phyloP scores from a whole-genome alignment of 208 protist species.

The Trichomonas gallinae region DNA sequence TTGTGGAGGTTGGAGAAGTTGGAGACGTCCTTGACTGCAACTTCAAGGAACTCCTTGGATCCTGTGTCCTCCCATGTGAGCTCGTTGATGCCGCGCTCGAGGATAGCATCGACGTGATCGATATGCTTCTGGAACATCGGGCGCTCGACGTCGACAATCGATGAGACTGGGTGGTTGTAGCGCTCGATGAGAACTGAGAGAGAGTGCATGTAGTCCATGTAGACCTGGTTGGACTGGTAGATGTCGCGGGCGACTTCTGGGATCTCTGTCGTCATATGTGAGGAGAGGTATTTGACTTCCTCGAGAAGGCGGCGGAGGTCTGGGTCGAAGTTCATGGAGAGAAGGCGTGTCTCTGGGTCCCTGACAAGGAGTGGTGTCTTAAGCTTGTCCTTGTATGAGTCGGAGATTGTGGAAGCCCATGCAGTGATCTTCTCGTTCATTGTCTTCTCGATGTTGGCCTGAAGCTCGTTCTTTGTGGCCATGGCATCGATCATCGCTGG shows the following conservation, averaged over 20 bases:
- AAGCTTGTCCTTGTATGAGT: constrained; percentile 69
- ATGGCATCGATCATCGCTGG: constrained; percentile 25
- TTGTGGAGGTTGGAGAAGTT: constrained; percentile 32
- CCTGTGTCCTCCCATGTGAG: constrained; percentile 34
- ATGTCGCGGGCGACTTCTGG: constrained; percentile 55
- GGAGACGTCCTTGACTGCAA: constrained; percentile 32
- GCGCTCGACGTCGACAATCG: constrained; percentile 64
- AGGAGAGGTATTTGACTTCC: constrained; percentile 77
- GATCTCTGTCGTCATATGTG: constrained; percentile 33
- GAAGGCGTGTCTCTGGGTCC: constrained; percentile 24
- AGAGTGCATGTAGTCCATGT: constrained; percentile 65
- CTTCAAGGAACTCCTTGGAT: constrained; percentile 30
- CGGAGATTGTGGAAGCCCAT: constrained; percentile 67
- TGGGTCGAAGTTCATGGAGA: constrained; percentile 84
- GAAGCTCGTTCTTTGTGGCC: constrained; percentile 11
- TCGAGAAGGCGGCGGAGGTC: constrained; percentile 68
- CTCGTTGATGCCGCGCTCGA: constrained; percentile 25
- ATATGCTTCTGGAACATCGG: constrained; percentile 60
- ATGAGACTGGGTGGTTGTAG: constrained; percentile 71
- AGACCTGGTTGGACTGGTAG: constrained; percentile 66
- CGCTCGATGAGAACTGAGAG: constrained; percentile 68
- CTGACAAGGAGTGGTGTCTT: constrained; percentile 66
- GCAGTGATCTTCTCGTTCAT: constrained; percentile 49
- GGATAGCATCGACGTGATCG: constrained; percentile 36
- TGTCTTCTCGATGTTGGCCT: constrained; percentile 21